Evolutionary conservation across 805 yeast species (phyloP), one percentile per base, ranked within the genome.

Genomic region (Metschnikowia hibisci): DNA sequence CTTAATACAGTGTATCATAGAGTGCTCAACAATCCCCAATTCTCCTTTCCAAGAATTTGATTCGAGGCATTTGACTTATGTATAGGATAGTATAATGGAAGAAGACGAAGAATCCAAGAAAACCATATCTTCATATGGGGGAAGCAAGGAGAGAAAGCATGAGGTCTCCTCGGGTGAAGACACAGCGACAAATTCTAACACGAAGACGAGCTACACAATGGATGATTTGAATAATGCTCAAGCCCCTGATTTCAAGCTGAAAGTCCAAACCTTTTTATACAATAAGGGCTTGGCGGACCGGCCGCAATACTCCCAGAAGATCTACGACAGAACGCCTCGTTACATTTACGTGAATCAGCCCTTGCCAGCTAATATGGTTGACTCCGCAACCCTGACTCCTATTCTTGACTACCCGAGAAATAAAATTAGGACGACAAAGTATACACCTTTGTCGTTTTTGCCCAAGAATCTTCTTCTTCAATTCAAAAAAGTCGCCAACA

Each of bases 391-490:
- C 1, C 82, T 84, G 11, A 73, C 76, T 29, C 86, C 91, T 1
- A 58, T 56, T 14, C 70, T 73, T 0, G 60, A 63, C n/a, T 91
- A 85, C 58, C 81, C 95, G 9, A 76, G 96, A 56, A 91, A 91
- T 70, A 90, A 93, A 63, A 87, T 93, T 53, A 80, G 97, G 69
- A 89, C 98, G 0, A 88, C 99, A 2, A 91, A 88, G 67, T 91
- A 91, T 64, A 91, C 97, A 2, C 96, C 98, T 5, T 60, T 93
- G 35, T 72, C 88, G 7, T 91, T 91, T 58, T 51, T 93, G 25
- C 98, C 98, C 3, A 89, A 89, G 62, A 89, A 91, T 64, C 62
- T 91, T 37, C 63, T 67, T 35, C 74, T 77, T 50, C 98, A 93
- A 67, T 42, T 60, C 40, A 80, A 77, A 53, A 91, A 90, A 62